Conservation (phyloP, 768 basidiomycete genomes). For the Mycena rosella region DNA sequence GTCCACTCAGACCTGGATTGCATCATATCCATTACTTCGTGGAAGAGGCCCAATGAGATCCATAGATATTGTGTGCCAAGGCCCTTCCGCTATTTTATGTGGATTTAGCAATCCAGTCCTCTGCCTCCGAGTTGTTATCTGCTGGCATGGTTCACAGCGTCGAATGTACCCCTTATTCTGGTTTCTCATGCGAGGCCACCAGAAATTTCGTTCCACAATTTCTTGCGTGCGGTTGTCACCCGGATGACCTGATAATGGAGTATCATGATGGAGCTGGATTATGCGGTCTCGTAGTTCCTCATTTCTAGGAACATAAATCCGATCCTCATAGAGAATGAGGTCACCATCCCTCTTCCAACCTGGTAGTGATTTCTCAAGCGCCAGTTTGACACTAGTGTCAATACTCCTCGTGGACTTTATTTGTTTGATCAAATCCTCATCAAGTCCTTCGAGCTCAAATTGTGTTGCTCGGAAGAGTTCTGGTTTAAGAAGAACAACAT, state of each 20-base stretch:
- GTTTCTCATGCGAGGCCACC: background rate
- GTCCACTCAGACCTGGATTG: background rate
- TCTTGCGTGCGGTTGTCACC: background rate
- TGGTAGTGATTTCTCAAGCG: background rate
- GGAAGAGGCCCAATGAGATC: background rate
- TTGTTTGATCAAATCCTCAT: background rate
- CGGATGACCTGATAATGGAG: background rate
- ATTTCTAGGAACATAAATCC: background rate
- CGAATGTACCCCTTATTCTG: background rate
- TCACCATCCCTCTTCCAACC: background rate
- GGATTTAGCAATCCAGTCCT: slow-evolving; percentile 6
- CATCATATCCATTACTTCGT: background rate
- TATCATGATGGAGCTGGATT: background rate
- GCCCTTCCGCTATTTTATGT: background rate
- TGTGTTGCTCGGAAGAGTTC: background rate
- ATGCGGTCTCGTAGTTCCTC: background rate
- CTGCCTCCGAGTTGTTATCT: background rate
- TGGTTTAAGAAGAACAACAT: background rate
- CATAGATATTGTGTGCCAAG: slow-evolving; percentile 2
- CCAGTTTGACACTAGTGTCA: background rate
- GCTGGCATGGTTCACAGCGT: background rate
- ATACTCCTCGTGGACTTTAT: background rate
- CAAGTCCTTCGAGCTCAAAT: background rate
- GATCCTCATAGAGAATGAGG: background rate
- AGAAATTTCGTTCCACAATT: background rate